Evolutionary conservation across 2,329 filamentous ascomycete species (phyloP).

Genomic region (Venturia carpophila): DNA sequence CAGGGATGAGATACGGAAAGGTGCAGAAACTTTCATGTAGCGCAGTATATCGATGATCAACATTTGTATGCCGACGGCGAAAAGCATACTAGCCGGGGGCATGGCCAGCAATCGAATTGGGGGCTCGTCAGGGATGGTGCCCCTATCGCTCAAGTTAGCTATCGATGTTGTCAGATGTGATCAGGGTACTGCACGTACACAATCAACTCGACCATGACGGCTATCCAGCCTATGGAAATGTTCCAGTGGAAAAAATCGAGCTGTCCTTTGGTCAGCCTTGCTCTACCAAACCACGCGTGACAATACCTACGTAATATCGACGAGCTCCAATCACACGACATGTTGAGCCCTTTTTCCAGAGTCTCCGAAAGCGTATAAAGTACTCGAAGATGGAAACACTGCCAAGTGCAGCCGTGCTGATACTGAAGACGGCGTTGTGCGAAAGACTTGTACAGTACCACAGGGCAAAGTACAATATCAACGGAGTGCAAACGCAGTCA

Average conservation of each 20-base stretch:
- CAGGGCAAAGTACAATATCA: conserved; percentile 53
- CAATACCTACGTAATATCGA: conserved; percentile 31
- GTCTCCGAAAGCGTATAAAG: conserved; percentile 40
- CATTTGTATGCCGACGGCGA: conserved; percentile 45
- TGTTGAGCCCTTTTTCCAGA: conserved; percentile 45
- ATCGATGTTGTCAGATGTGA: background rate
- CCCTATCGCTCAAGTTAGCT: conserved; percentile 25
- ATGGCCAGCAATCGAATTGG: conserved; percentile 48
- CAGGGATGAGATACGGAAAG: conserved; percentile 46
- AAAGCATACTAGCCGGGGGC: conserved; percentile 45
- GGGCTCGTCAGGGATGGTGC: conserved; percentile 40
- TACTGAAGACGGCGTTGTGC: conserved; percentile 46
- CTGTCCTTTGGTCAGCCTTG: conserved; percentile 26
- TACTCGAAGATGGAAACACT: conserved; percentile 49
- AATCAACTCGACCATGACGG: conserved; percentile 50
- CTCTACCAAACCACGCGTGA: conserved; percentile 7
- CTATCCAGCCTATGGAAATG: conserved; percentile 46
- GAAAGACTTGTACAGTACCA: conserved; percentile 50
- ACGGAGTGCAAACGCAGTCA: conserved; percentile 51
- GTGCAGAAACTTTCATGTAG: conserved; percentile 37
- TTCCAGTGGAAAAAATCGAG: conserved; percentile 54
- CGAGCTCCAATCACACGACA: conserved; percentile 45
- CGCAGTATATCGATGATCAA: conserved; percentile 44
- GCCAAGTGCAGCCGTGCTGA: conserved; percentile 46
- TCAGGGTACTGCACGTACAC: conserved; percentile 30